phyloP scores from a whole-genome alignment of 1,284 basidiomycete species.

The Dichomitus squalens region DNA sequence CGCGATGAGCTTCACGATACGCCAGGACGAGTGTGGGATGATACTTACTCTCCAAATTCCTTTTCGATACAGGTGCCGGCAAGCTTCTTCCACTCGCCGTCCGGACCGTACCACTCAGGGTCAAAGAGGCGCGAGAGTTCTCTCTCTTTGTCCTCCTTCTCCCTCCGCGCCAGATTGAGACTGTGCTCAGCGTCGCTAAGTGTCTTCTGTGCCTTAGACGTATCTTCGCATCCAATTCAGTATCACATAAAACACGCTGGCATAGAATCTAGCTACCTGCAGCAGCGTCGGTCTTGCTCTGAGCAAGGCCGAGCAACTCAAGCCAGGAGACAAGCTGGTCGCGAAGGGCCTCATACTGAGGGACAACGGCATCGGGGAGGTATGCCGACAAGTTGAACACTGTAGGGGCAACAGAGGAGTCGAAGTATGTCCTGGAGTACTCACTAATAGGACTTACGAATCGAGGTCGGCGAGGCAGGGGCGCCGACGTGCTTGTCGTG shows the following conservation, averaged over 20 bases:
- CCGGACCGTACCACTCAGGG: conserved; percentile 69
- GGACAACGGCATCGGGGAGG: conserved; percentile 82
- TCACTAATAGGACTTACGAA: conserved; percentile 44
- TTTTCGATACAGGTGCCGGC: conserved; percentile 82
- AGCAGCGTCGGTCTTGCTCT: conserved; percentile 36
- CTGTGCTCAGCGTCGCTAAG: conserved; percentile 61
- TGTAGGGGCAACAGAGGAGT: conserved; percentile 34
- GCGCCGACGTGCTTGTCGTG: conserved; percentile 67
- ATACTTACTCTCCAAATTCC: conserved; percentile 84
- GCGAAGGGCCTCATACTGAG: conserved; percentile 75
- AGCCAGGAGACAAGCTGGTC: conserved; percentile 69
- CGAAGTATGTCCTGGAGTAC: not conserved
- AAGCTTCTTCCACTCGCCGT: conserved; percentile 97
- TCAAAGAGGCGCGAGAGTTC: conserved; percentile 68
- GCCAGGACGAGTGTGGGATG: not conserved
- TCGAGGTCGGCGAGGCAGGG: conserved; percentile 43
- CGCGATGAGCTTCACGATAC: not conserved
- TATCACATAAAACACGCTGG: not conserved
- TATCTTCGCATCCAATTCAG: conserved; percentile 37
- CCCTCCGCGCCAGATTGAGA: conserved; percentile 47
- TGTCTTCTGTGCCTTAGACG: conserved; percentile 65
- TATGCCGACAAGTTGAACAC: conserved; percentile 86
- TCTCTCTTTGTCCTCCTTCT: conserved; percentile 50
- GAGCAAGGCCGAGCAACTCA: conserved; percentile 64
- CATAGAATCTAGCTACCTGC: conserved; percentile 42